These are phyloP conservation scores for Yarrowia hollandica DNA, from an alignment of 805 yeast species.

Conservation along the genomic window DNA sequence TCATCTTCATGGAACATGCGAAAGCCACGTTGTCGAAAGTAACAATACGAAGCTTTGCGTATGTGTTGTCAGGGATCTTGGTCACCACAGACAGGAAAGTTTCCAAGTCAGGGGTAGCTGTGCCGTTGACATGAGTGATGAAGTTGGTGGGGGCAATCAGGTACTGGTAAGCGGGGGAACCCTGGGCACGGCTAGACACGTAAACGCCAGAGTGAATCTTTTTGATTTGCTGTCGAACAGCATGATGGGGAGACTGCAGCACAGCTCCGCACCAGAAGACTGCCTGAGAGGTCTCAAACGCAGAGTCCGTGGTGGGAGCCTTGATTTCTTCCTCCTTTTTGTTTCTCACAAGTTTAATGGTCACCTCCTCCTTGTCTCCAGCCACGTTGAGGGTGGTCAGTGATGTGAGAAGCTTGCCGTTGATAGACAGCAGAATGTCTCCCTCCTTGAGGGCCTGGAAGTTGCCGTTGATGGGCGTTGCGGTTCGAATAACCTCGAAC, in stretches of 20 bases:
- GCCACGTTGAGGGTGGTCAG: slow-evolving; percentile 63
- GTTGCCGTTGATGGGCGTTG: slow-evolving; percentile 44
- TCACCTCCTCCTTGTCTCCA: slow-evolving; percentile 47
- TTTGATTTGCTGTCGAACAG: slow-evolving; percentile 80
- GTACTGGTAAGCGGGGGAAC: slow-evolving; percentile 85
- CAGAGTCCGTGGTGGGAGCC: slow-evolving; percentile 66
- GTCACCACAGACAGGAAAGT: slow-evolving; percentile 67
- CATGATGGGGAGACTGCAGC: slow-evolving; percentile 87
- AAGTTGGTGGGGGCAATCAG: slow-evolving; percentile 77
- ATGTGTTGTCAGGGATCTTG: slow-evolving; percentile 72
- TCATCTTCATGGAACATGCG: slow-evolving; percentile 82
- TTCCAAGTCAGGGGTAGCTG: slow-evolving; percentile 66
- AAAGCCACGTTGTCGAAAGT: slow-evolving; percentile 84
- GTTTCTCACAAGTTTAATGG: slow-evolving; percentile 69
- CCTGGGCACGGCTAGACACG: slow-evolving; percentile 68
- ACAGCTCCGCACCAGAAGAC: slow-evolving; percentile 83
- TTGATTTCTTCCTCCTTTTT: slow-evolving; percentile 60
- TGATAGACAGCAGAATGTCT: slow-evolving; percentile 72
- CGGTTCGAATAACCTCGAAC: slow-evolving; percentile 66
- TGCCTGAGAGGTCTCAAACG: slow-evolving; percentile 61
- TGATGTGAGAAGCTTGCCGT: slow-evolving; percentile 63
- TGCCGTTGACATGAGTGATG: slow-evolving; percentile 85
- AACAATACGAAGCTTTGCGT: slow-evolving; percentile 76
- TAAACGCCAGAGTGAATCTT: slow-evolving; percentile 81
- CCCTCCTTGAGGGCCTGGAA: slow-evolving; percentile 49